Base-by-base conservation (phyloP, 2,329 filamentous ascomycete genomes). In the Fusarium humuli region DNA sequence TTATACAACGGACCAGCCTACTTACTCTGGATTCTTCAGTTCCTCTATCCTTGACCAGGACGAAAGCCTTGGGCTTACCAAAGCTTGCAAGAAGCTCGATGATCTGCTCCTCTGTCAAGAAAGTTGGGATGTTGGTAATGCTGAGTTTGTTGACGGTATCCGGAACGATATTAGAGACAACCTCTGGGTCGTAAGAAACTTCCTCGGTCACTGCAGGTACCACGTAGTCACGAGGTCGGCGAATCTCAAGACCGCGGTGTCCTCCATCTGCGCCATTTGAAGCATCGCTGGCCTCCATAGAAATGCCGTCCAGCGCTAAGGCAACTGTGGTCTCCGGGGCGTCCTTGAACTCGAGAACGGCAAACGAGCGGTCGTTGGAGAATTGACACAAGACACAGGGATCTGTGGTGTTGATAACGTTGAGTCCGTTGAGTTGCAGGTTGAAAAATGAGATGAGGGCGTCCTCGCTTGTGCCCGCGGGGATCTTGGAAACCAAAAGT, bases 71-170 rank as follows among this genome's bases (percentile, higher is more conserved):
- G 47, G 98, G 88, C 78, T 95, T 93, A 69, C 96, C 96, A 80
- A 99, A 98, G 1, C 94, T 91, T 30, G 92, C 91, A 9, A 99
- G 85, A 22, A 99, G 87, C 82, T 98, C 96, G 42, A 91, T 92
- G 10, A 98, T 92, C 75, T 98, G 94, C 60, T 97, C 94, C 61
- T 98, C 96, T 4, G 89, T 91, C 48, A 99, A 89, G 79, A 96
- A 97, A 1, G 88, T 82, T 0, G 96, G 94, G 59, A 99, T 92
- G 77, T 97, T 97, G 52, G 93, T 90, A 72, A 99, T 91, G 80
- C 93, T 93, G 72, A 99, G 92, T 84, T 99, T 99, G 85, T 97
- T 94, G 20, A 94, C 91, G 5, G 94, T 97, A 78, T 99, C 96
- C 12, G 94, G 89, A 18, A 99, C 96, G 22, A 93, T 83, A 68